phyloP scores from a whole-genome alignment of 2,329 filamentous ascomycete genomes.

The Chaetomiaceae sp. region DNA sequence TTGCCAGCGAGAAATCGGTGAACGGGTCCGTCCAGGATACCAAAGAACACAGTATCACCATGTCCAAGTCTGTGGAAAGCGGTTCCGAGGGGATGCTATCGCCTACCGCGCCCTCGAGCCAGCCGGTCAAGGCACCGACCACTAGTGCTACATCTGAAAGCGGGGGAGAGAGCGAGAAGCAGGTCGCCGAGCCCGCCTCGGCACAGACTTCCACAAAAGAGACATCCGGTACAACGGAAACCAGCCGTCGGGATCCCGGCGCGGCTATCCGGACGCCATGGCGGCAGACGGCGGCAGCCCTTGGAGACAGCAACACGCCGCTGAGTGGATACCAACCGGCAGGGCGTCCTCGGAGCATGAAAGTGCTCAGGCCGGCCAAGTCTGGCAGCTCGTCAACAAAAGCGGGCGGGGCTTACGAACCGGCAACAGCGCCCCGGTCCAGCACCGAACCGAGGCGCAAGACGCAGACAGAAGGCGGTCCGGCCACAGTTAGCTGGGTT shows the following conservation, averaged over 20 bases:
- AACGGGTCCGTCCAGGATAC: constrained; percentile 21
- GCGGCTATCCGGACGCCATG: constrained; percentile 66
- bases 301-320: constrained; percentile 49
- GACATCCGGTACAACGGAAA: constrained; percentile 24
- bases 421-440: constrained; percentile 41
- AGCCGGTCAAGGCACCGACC: constrained; percentile 32
- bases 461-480: constrained; percentile 27
- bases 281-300: constrained; percentile 53
- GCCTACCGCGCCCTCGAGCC: constrained; percentile 34
- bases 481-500: constrained; percentile 19
- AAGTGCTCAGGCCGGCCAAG: constrained; percentile 78
- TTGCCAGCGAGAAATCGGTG: constrained; percentile 31
- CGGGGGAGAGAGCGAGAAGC: constrained; percentile 42
- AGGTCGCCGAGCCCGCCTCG: constrained; percentile 27
- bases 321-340: constrained; percentile 67
- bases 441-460: constrained; percentile 44
- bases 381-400: constrained; percentile 49
- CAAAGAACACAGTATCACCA: constrained; percentile 24
- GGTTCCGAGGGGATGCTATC: constrained; percentile 34
- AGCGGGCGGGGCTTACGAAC: constrained; percentile 51
- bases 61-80: constrained; percentile 28
- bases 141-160: constrained; percentile 41
- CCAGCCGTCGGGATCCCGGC: constrained; percentile 42
- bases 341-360: constrained; percentile 70
- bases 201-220: constrained; percentile 30